phyloP scores from a whole-genome alignment of 257 asterid species.

The Solanum verrucosum region DNA sequence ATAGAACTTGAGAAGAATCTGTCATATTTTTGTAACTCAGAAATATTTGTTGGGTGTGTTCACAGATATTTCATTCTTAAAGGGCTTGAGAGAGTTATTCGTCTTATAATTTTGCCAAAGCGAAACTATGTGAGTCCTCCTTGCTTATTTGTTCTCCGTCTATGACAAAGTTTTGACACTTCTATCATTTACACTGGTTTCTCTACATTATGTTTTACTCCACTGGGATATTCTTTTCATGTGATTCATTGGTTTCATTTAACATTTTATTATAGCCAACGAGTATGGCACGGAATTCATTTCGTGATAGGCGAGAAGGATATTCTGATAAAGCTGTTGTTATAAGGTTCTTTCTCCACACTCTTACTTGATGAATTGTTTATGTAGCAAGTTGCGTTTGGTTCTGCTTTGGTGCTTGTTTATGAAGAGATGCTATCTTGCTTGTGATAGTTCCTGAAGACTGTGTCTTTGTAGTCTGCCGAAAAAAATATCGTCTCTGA shows the following conservation, averaged over 20 bases:
- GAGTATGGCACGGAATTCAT: slow-evolving; percentile 77
- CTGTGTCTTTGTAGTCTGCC: neutral
- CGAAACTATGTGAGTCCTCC: slow-evolving; percentile 54
- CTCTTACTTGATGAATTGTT: neutral
- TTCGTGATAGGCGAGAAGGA: slow-evolving; percentile 84
- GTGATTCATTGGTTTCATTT: slow-evolving; percentile 8
- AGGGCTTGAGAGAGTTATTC: slow-evolving; percentile 89
- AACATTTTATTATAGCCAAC: slow-evolving; percentile 45
- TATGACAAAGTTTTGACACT: neutral
- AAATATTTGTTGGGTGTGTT: neutral
- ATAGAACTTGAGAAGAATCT: neutral
- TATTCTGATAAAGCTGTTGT: slow-evolving; percentile 89
- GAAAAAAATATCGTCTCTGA: neutral
- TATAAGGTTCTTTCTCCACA: slow-evolving; percentile 52
- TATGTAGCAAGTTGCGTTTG: neutral
- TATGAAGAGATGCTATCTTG: neutral
- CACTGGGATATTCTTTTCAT: neutral
- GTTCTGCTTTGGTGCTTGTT: neutral
- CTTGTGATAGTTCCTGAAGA: neutral
- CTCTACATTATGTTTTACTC: neutral
- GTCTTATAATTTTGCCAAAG: slow-evolving; percentile 81
- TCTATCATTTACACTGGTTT: neutral
- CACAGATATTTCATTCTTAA: slow-evolving; percentile 84
- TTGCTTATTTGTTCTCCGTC: neutral
- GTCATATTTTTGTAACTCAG: neutral